Base-by-base conservation (phyloP, 2,329 filamentous ascomycete species). In the Aspergillus fijiensis region DNA sequence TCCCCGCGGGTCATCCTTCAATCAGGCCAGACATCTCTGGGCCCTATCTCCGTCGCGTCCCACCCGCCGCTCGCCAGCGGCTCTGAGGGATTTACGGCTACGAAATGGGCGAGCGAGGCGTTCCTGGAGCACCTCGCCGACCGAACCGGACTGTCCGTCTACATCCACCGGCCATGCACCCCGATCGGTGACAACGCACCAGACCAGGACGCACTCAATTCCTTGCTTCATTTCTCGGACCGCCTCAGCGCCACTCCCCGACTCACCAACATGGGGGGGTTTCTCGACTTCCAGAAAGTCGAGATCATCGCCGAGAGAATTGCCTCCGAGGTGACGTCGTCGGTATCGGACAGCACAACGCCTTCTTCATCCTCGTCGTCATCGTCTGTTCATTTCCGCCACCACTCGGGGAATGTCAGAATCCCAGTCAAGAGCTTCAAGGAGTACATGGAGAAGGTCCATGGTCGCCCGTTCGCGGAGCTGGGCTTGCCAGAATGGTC, bases 121-220 rank as follows among this genome's bases (percentile, higher is more conserved):
- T 60, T 60, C 31, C 55, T 60, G 35, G 56, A 58, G 21, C 49
- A 23, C 7, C 21, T 58, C 2, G 25, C 56, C 23, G 49, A 53
- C 4, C 33, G 47, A 21, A 52, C 23, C 11, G 49, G 23, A 33
- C 25, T 52, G 51, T 58, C n/a, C 35, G 49, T 23, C 56, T 35
- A 5, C 56, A 50, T 45, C 16, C 39, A 45, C 39, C 39, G 39
- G 6, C 39, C 39, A 16, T 60, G 58, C 35, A 51, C 47, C 5
- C 47, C 47, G 1, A 51, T 60, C 48, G 52, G 58, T 7, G 58
- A 60, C 25, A 19, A 60, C 10, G 58, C 58, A 23, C 57, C 57
- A 5, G 42, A n/a, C 29, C 25, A 33, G 9, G 51, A 59, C 23
- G 51, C 50, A 7, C 19, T 59, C 29, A 59, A 59, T 29, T 49